phyloP scores from a whole-genome alignment of 495 filamentous ascomycete species.

The Aspergillus campestris region DNA sequence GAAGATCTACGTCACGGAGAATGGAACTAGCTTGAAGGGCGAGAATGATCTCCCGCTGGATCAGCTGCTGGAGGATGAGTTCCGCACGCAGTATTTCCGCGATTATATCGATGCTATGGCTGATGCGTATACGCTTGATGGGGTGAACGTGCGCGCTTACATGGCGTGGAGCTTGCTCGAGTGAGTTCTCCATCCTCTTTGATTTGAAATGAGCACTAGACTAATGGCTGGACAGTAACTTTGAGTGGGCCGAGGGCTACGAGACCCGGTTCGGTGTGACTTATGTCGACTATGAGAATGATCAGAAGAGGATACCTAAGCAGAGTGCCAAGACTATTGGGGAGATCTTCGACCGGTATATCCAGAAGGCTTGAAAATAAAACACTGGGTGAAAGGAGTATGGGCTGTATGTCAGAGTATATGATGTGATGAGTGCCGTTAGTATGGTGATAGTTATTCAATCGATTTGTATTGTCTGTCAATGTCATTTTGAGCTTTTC shows the following conservation, averaged over 20 bases:
- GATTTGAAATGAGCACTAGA: background rate
- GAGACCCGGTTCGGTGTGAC: slow-evolving; percentile 76
- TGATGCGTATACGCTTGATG: slow-evolving; percentile 55
- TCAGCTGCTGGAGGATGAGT: slow-evolving; percentile 63
- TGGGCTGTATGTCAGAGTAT: background rate
- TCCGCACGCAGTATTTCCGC: slow-evolving; percentile 65
- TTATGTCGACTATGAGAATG: slow-evolving; percentile 65
- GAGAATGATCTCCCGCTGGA: slow-evolving; percentile 67
- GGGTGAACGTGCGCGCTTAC: slow-evolving; percentile 64
- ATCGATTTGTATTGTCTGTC: no score
- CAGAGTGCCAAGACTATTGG: slow-evolving; percentile 63
- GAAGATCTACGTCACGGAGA: slow-evolving; percentile 76
- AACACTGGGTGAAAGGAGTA: background rate
- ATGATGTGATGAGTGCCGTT: background rate
- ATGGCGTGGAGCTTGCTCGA: slow-evolving; percentile 80
- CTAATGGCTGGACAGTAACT: slow-evolving; percentile 34
- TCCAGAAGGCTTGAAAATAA: slow-evolving; percentile 20
- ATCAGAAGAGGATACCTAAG: slow-evolving; percentile 69
- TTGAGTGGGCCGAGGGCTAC: slow-evolving; percentile 68
- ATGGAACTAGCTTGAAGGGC: slow-evolving; percentile 67
- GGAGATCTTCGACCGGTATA: slow-evolving; percentile 48
- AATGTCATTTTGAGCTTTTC: no score
- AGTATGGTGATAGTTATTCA: no score
- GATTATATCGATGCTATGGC: slow-evolving; percentile 67
- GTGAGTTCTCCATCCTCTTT: slow-evolving; percentile 16